Evolutionary conservation across 139 green algal species (phyloP).

Genomic region (Volvox reticuliferus): DNA sequence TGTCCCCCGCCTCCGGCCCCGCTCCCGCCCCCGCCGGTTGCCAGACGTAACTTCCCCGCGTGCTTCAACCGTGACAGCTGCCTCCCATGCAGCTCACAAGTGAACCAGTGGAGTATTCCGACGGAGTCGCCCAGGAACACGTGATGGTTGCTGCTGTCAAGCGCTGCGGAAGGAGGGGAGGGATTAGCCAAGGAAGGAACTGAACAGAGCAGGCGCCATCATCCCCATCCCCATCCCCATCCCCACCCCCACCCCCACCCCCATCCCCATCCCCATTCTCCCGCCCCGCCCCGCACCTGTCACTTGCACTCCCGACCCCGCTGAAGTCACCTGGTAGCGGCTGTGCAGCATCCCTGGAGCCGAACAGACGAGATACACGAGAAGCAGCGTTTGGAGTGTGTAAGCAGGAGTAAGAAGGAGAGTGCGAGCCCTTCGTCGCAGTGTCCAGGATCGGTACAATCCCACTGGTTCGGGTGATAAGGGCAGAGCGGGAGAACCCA

Average conservation of each 20-base stretch:
- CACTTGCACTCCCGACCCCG: conserved; percentile 4
- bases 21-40: not conserved
- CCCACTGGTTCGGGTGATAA: too few relatives aligned
- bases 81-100: conserved; percentile 32
- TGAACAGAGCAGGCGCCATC: not conserved
- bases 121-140: conserved; percentile 45
- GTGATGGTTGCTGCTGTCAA: conserved; percentile 48
- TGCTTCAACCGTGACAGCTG: conserved; percentile 41
- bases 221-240: not conserved
- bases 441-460: too few relatives aligned
- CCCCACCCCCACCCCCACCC: too few relatives aligned
- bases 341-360: conserved; percentile 45
- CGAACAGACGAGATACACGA: not conserved
- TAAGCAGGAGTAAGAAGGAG: too few relatives aligned
- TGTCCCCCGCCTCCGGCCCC: not conserved
- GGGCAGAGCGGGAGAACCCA: too few relatives aligned
- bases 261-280: not conserved
- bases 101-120: conserved; percentile 33
- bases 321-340: conserved; percentile 1
- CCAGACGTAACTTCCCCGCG: conserved; percentile 2
- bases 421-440: too few relatives aligned
- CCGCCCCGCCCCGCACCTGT: conserved; percentile 3
- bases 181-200: not conserved
- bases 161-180: conserved; percentile 27
- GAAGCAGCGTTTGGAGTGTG: too few relatives aligned